Percentiles rank a stretch among this genome's conserved stretches.
Conservation (phyloP, 2,329 filamentous ascomycete species). For the Alternaria dauci region DNA sequence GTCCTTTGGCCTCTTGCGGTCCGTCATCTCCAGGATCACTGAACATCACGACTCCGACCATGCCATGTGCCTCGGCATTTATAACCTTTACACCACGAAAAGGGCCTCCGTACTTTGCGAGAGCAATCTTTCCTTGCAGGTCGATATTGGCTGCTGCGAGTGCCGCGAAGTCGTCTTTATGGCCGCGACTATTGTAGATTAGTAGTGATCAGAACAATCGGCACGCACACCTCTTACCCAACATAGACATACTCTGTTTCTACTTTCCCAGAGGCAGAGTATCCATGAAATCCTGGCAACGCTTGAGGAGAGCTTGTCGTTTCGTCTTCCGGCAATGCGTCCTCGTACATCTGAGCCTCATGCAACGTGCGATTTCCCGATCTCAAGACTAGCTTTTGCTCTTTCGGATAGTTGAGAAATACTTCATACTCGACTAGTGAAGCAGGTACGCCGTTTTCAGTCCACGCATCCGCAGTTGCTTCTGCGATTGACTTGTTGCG, state of each 20-base stretch:
- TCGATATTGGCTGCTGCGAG: conserved; percentile 51
- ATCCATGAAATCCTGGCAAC: conserved; percentile 58
- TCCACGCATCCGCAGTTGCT: conserved; percentile 44
- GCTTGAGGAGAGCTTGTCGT: conserved; percentile 45
- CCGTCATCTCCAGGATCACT: conserved; percentile 58
- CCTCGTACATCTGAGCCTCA: conserved; percentile 43
- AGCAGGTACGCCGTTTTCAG: conserved; percentile 31
- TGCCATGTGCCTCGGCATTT: conserved; percentile 56
- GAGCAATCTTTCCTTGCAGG: conserved; percentile 59
- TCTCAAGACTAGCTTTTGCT: conserved; percentile 40
- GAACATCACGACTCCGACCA: conserved; percentile 56
- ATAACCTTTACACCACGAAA: conserved; percentile 60
- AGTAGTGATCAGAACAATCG: conserved; percentile 29
- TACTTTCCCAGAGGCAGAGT: conserved; percentile 56
- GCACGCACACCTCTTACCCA: conserved; percentile 41
- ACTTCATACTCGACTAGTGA: conserved; percentile 50
- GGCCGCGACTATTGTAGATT: conserved; percentile 40
- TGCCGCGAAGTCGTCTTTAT: conserved; percentile 56
- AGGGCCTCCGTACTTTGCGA: conserved; percentile 56
- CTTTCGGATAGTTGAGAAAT: conserved; percentile 50
- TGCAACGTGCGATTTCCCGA: conserved; percentile 44
- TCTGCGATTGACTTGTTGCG: conserved; percentile 50
- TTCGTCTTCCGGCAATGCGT: conserved; percentile 42
- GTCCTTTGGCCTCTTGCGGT: conserved; percentile 51
- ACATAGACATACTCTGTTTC: conserved; percentile 59